phyloP scores from a whole-genome alignment of 2,329 filamentous ascomycete genomes.

The Epichloe uncinata region DNA sequence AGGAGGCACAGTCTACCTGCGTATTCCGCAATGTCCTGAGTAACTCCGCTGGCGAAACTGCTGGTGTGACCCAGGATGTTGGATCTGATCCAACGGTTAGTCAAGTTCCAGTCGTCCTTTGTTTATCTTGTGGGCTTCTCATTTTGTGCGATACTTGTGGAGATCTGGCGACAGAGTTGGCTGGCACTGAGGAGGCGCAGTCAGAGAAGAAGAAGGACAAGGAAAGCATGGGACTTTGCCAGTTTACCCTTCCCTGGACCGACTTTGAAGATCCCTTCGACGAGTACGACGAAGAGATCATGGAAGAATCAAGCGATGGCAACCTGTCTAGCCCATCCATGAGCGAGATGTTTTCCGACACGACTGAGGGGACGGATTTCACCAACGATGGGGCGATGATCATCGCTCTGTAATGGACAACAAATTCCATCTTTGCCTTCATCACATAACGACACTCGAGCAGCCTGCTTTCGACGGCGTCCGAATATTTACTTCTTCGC shows the following conservation, averaged over 20 bases:
- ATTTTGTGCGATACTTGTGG: constrained; percentile 30
- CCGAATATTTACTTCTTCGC: not conserved
- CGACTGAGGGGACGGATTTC: constrained; percentile 10
- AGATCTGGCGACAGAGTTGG: constrained; percentile 13
- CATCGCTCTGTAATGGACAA: not conserved
- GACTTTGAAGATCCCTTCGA: constrained; percentile 19
- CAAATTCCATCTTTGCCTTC: not conserved
- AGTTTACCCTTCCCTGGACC: constrained; percentile 14
- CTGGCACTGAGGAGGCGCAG: constrained; percentile 1
- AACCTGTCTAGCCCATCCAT: not conserved
- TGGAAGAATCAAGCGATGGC: constrained; percentile 8
- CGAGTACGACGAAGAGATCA: constrained; percentile 26
- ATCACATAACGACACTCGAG: not conserved
- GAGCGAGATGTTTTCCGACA: constrained; percentile 9
- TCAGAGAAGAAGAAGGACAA: constrained; percentile 3
- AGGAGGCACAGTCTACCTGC: constrained; percentile 75
- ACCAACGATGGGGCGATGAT: constrained; percentile 12
- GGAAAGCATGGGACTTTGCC: constrained; percentile 17
- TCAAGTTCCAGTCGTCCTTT: constrained; percentile 35
- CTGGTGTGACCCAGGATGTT: constrained; percentile 94
- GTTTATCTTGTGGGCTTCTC: constrained; percentile 32
- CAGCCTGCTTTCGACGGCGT: not conserved
- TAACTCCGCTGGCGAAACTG: constrained; percentile 84
- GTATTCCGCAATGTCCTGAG: constrained; percentile 93
- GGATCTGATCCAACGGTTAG: constrained; percentile 97